These are phyloP conservation scores for Thelonectria rubi DNA, from an alignment of 2,329 filamentous ascomycete species.

Conservation along the genomic window DNA sequence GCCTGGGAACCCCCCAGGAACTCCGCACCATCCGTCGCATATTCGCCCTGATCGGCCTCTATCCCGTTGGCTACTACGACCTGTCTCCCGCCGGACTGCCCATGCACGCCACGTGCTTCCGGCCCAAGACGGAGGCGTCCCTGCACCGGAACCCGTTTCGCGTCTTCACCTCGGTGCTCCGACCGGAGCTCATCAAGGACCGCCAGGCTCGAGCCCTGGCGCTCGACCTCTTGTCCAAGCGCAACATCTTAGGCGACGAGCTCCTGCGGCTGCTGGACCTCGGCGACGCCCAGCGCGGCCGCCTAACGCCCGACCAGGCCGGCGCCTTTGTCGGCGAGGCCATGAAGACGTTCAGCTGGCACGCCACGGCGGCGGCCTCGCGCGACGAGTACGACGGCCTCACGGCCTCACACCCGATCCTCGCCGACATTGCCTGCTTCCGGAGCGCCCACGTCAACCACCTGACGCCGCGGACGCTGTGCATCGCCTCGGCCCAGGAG, in stretches of 20 bases:
- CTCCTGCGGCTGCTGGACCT: conserved; percentile 49
- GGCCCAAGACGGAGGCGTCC: conserved; percentile 48
- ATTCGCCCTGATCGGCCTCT: conserved; percentile 57
- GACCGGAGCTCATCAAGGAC: conserved; percentile 52
- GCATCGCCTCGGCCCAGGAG: conserved; percentile 46
- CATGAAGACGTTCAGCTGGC: conserved; percentile 33
- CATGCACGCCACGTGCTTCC: conserved; percentile 61
- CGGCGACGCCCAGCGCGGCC: conserved; percentile 44
- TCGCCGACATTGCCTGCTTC: conserved; percentile 57
- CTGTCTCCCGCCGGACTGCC: conserved; percentile 55
- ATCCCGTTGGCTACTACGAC: conserved; percentile 62
- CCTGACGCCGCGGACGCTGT: conserved; percentile 27
- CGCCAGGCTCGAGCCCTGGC: conserved; percentile 45
- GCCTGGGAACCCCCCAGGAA: conserved; percentile 55
- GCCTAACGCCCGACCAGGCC: conserved; percentile 45
- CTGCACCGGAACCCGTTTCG: conserved; percentile 55
- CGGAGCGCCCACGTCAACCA: conserved; percentile 39
- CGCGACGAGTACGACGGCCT: conserved; percentile 29
- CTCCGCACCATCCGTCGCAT: conserved; percentile 54
- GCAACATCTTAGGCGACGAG: conserved; percentile 53
- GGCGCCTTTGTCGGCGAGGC: conserved; percentile 48
- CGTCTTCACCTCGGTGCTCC: conserved; percentile 48
- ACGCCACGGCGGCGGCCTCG: conserved; percentile 24
- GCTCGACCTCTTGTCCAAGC: conserved; percentile 45
- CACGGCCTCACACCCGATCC: conserved; percentile 46